These are phyloP conservation scores for Acrocalymma vagum DNA, from an alignment of 2,329 filamentous ascomycete species.

Conservation along the genomic window DNA sequence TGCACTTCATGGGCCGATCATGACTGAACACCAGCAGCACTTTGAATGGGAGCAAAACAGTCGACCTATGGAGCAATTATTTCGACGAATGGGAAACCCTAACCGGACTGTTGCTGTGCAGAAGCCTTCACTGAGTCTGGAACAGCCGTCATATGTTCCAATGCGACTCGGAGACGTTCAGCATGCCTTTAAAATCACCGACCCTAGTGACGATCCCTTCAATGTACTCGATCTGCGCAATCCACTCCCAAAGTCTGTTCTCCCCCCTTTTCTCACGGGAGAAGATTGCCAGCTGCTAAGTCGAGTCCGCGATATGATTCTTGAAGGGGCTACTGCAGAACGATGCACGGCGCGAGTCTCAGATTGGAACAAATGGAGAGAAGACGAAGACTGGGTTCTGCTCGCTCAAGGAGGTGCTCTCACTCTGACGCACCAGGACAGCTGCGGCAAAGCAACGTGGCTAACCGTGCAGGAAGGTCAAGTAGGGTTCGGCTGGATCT, in stretches of 20 bases:
- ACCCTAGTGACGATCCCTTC: constrained; percentile 11
- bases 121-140: constrained; percentile 11
- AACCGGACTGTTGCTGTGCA: constrained; percentile 12
- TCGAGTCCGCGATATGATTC: constrained; percentile 6
- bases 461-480: constrained; percentile 17
- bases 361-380: constrained; percentile 19
- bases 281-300: constrained; percentile 9
- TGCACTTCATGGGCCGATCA: constrained; percentile 15
- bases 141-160: constrained; percentile 8
- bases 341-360: constrained; percentile 13
- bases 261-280: constrained; percentile 11
- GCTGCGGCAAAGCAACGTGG: constrained; percentile 21
- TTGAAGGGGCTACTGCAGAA: constrained; percentile 14
- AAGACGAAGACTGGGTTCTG: constrained; percentile 20
- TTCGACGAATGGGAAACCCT: constrained; percentile 13
- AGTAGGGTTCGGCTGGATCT: constrained; percentile 21
- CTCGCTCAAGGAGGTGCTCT: constrained; percentile 21
- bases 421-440: constrained; percentile 20
- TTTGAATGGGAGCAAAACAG: constrained; percentile 20
- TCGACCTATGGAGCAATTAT: constrained; percentile 19
- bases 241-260: constrained; percentile 14
- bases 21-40: constrained; percentile 21
- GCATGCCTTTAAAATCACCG: constrained; percentile 11
- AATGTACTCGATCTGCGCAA: constrained; percentile 20
- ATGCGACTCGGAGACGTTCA: constrained; percentile 11